A percentile compares a stretch with the other conserved stretches of the same genome.
Evolutionary conservation across 163 green algal species (phyloP).

Genomic region (Trebouxia gelatinosa): DNA sequence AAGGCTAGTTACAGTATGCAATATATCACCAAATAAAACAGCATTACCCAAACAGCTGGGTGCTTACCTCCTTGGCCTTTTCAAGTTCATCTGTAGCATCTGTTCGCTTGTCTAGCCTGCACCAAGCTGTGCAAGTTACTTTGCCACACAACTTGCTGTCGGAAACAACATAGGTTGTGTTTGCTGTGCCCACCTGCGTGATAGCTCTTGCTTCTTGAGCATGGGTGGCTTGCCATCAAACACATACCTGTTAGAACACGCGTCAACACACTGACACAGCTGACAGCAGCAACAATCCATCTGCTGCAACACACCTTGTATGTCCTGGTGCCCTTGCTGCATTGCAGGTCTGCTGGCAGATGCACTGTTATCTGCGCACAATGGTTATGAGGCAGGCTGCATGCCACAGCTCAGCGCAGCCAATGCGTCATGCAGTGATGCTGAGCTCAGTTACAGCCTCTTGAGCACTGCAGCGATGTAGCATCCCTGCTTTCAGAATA

Average conservation of each 20-base stretch:
- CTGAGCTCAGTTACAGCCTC: too few species aligned
- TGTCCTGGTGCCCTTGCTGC: too few species aligned
- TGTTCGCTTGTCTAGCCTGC: slow-evolving; percentile 51
- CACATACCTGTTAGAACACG: slow-evolving; percentile 66
- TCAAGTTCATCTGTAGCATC: slow-evolving; percentile 80
- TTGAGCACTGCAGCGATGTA: too few species aligned
- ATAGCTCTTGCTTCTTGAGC: slow-evolving; percentile 88
- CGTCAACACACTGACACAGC: not conserved
- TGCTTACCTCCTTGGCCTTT: slow-evolving; percentile 79
- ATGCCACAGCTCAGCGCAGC: too few species aligned
- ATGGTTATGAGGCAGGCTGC: too few species aligned
- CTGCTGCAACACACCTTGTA: too few species aligned
- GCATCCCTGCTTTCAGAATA: too few species aligned
- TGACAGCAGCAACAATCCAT: not conserved
- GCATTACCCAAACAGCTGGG: too few species aligned
- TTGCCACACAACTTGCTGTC: not conserved
- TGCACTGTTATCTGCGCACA: too few species aligned
- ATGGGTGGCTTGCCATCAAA: slow-evolving; percentile 97
- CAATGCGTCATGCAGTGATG: too few species aligned
- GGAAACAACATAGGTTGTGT: not conserved
- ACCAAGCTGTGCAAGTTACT: not conserved
- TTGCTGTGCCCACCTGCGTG: slow-evolving; percentile 23
- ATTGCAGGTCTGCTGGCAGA: too few species aligned
- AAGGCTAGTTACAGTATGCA: not conserved
- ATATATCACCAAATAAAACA: not conserved